Base-by-base conservation (phyloP, 2,329 filamentous ascomycete genomes). In the Penicillium brevicompactum region DNA sequence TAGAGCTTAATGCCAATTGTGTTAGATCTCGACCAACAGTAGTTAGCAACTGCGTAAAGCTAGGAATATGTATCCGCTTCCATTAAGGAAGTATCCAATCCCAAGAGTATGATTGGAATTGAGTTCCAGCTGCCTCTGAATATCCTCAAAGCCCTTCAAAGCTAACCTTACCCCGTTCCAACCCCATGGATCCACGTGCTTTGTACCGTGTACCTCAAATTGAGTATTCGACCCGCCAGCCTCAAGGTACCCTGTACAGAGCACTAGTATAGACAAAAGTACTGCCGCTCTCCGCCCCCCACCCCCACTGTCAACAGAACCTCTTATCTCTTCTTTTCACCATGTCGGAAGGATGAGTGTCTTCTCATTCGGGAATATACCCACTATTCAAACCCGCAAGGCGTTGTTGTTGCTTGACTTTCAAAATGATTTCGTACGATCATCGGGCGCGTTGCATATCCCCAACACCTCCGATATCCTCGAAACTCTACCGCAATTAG, bases 321-420 rank as follows among this genome's bases (percentile, higher is more conserved):
- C 21, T 46, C 56, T 27, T 44, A 46, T 11, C 24, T 18, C 14
- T 31, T 49, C 34, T 16, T 52, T 51, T 54, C 55, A 67, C 56
- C 63, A 71, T 71, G 66, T 64, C 56, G 52, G 53, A 54, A 69
- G 53, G 49, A 72, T 73, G 70, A 70, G 60, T 60, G 60, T 65
- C 64, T 60, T 72, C 49, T 61, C 68, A 45, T 64, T 70, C 41
- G 65, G 63, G 46, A 55, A 64, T 56, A 56, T 72, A 49, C 82
- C 83, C 14, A 76, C 76, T 51, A 78, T 87, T 56, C 75, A 83
- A 58, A 86, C 84, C 22, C 77, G 82, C 53, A 84, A 85, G 74
- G 93, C 91, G 1, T 80, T 99, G 42, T 79, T 97, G 18, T 78
- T 95, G 16, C 82, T 97, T 60, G 93, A 96, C 67, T 84, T 96